Evolutionary conservation across 495 filamentous ascomycete genomes (phyloP).

Genomic region (Penicillium coprophilum): DNA sequence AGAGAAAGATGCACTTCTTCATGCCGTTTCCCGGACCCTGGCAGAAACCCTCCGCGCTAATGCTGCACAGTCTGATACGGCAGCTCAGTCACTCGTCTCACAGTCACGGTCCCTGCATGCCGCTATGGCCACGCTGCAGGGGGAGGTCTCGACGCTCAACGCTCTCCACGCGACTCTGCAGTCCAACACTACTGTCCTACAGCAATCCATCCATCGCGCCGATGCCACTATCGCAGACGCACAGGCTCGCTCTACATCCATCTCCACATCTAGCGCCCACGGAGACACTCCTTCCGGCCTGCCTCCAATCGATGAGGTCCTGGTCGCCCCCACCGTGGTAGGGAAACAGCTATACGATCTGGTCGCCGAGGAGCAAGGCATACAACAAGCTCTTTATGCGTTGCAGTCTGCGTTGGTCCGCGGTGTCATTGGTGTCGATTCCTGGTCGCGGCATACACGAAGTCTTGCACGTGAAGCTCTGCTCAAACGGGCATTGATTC

Average conservation of each 20-base stretch:
- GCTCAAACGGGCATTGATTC: conserved; percentile 81
- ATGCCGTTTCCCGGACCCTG: conserved; percentile 70
- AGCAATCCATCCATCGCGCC: conserved; percentile 71
- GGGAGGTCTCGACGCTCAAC: conserved; percentile 68
- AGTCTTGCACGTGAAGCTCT: conserved; percentile 85
- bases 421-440: conserved; percentile 74
- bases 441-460: conserved; percentile 81
- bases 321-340: conserved; percentile 92
- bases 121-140: conserved; percentile 63
- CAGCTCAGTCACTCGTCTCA: conserved; percentile 69
- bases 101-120: conserved; percentile 75
- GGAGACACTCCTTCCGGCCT: conserved; percentile 37
- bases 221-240: conserved; percentile 73
- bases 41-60: conserved; percentile 62
- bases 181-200: conserved; percentile 75
- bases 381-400: conserved; percentile 82
- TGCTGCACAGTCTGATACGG: conserved; percentile 63
- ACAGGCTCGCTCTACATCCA: conserved; percentile 44
- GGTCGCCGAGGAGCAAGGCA: conserved; percentile 78
- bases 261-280: conserved; percentile 30
- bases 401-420: conserved; percentile 78
- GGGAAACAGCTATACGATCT: conserved; percentile 87
- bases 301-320: conserved; percentile 78
- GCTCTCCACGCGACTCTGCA: conserved; percentile 66
- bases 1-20: conserved; percentile 86